Evolutionary conservation across 345 rosid genomes (phyloP).

Genomic region (Arabis alpina): DNA sequence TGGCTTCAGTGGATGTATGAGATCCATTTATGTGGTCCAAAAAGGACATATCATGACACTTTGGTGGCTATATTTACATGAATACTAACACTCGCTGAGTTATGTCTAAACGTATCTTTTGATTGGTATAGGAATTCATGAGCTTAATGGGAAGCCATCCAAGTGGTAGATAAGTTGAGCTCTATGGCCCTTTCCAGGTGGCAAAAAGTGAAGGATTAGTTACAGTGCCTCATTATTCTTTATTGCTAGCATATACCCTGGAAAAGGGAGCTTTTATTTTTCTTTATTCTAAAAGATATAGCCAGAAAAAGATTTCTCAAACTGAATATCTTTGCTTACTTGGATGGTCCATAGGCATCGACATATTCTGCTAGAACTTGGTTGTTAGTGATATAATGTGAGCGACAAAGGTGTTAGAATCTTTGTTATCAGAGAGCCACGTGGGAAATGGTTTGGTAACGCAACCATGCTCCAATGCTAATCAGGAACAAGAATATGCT

Average conservation of each 20-base stretch:
- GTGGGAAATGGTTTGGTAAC: background rate
- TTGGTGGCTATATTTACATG: background rate
- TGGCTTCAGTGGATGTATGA: slow-evolving; percentile 29
- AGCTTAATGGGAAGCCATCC: slow-evolving; percentile 2
- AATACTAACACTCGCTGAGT: slow-evolving; percentile 14
- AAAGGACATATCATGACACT: slow-evolving; percentile 9
- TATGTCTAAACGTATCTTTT: slow-evolving; percentile 25
- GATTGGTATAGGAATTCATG: slow-evolving; percentile 14
- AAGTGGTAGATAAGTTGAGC: slow-evolving; percentile 6
- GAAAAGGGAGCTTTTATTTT: slow-evolving; percentile 23
- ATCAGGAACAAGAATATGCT: slow-evolving; percentile 16
- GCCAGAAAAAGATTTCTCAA: background rate
- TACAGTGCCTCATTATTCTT: slow-evolving; percentile 18
- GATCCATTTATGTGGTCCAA: slow-evolving; percentile 17
- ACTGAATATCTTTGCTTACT: background rate
- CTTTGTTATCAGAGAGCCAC: slow-evolving; percentile 21
- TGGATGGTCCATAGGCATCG: slow-evolving; percentile 29
- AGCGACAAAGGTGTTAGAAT: slow-evolving; percentile 19
- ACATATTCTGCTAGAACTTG: slow-evolving; percentile 30
- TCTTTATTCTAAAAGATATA: slow-evolving; percentile 28
- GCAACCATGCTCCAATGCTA: slow-evolving; percentile 7
- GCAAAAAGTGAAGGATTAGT: slow-evolving; percentile 32
- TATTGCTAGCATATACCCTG: slow-evolving; percentile 30
- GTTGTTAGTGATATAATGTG: slow-evolving; percentile 17
- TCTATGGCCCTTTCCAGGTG: slow-evolving; percentile 30